Conservation (phyloP, 2,329 filamentous ascomycete species). For the Chalaropsis ovoidea region DNA sequence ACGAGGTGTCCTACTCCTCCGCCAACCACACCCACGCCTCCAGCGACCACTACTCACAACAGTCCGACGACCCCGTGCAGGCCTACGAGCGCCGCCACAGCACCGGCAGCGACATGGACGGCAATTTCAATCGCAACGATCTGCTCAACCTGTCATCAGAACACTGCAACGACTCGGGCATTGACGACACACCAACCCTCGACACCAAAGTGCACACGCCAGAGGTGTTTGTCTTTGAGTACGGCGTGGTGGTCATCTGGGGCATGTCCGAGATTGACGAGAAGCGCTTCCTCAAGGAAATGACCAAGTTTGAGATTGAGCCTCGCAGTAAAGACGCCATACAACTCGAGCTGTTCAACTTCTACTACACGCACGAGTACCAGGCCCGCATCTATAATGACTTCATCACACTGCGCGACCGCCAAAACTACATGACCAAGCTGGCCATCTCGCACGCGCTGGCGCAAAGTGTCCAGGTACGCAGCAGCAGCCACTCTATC, state of each 20-base stretch:
- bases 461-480: conserved; percentile 84
- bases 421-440: conserved; percentile 96
- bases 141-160: conserved; percentile 19
- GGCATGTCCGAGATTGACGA: conserved; percentile 90
- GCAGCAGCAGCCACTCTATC: too few species aligned
- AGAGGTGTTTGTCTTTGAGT: conserved; percentile 93
- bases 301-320: conserved; percentile 86
- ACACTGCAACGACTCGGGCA: conserved; percentile 28
- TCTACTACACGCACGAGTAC: conserved; percentile 97
- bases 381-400: conserved; percentile 99
- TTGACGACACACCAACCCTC: conserved; percentile 55
- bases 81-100: conserved; percentile 60
- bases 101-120: conserved; percentile 51
- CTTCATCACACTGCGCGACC: conserved; percentile 90
- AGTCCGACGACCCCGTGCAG: conserved; percentile 34
- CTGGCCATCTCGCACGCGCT: conserved; percentile 91
- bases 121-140: conserved; percentile 21
- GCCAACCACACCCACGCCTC: conserved; percentile 37
- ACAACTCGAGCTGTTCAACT: conserved; percentile 96
- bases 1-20: conserved; percentile 62
- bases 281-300: conserved; percentile 81
- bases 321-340: conserved; percentile 81
- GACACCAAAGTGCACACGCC: conserved; percentile 84
- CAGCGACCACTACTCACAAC: conserved; percentile 28
- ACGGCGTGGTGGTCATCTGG: conserved; percentile 96